Base-by-base conservation (phyloP, 768 basidiomycete species). In the Dacryopinax primogenitus region DNA sequence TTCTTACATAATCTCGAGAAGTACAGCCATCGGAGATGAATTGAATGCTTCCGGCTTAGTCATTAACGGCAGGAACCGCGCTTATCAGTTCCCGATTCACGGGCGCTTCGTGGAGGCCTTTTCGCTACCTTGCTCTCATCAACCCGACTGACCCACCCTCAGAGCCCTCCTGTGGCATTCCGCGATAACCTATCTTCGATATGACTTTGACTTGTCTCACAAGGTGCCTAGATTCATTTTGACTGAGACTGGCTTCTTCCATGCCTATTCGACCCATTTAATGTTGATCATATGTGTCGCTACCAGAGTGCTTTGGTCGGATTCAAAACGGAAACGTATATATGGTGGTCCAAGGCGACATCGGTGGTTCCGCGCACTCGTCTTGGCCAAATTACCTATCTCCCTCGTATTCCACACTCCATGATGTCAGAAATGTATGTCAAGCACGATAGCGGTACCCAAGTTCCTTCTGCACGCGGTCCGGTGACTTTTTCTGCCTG, bases 251-350 rank as follows among this genome's bases (percentile, higher is more conserved):
- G 41, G 18, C 18, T 44, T 4, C 18, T 6, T 44, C 18, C 41
- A 44, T 44, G 23, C 23, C 41, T 6, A 37, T 44, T 44, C 41
- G 23, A 44, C 23, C 3, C 41, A 44, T 18, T 44, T 6, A 23
- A 15, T 15, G 41, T 15, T 23, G 18, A 44, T 44, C 6, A 44
- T 44, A 44, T 44, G 4, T 18, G 7, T 23, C 36, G 7, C 41
- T 15, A 18, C 23, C 41, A 15, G n/a, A n/a, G 7, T 18, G 18
- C 3, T 44, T 6, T 58, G 51, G 51, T 30, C 51, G 51, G 51
- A 58, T 58, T 58, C 51, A 58, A 58, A 58, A 58, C 51, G 51
- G 51, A 18, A 39, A 39, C n/a, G 37, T n/a, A n/a, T n/a, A 39
- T n/a, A n/a, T n/a, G n/a, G n/a, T n/a, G n/a, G n/a, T n/a, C n/a